Evolutionary conservation across 1,284 basidiomycete genomes (phyloP).

Genomic region (Pseudozyma sp.): DNA sequence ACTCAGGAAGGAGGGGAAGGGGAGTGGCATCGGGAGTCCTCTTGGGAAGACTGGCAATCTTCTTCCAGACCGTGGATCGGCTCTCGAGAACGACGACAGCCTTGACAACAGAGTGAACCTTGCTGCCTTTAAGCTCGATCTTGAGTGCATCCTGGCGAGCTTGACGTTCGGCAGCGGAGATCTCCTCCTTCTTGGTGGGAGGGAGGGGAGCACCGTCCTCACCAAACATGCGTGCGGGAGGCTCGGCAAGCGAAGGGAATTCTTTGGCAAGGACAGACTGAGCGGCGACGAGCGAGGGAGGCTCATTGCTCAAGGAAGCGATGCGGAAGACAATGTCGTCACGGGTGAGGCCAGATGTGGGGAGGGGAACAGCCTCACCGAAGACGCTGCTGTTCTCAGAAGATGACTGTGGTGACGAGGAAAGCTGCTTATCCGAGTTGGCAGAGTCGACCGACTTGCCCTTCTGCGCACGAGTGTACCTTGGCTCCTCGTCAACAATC

Average conservation of each 20-base stretch:
- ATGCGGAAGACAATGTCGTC: conserved; percentile 44
- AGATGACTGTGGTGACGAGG: conserved; percentile 10
- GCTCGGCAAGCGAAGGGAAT: conserved; percentile 46
- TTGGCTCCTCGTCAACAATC: conserved; percentile 35
- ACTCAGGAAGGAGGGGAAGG: conserved; percentile 43
- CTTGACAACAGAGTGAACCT: conserved; percentile 53
- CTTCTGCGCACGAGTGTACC: conserved; percentile 40
- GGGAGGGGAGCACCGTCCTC: conserved; percentile 47
- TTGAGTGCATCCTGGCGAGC: conserved; percentile 49
- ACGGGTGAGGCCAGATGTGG: conserved; percentile 25
- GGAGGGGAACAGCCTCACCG: conserved; percentile 20
- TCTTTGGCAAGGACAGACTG: conserved; percentile 27
- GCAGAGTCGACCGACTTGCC: conserved; percentile 38
- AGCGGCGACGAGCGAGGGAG: conserved; percentile 19
- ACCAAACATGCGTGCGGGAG: conserved; percentile 52
- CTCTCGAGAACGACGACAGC: conserved; percentile 51
- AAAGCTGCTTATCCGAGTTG: conserved; percentile 20
- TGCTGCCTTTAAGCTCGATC: conserved; percentile 44
- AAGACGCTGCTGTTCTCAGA: conserved; percentile 29
- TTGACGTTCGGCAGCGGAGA: conserved; percentile 38
- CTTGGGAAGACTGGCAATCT: conserved; percentile 28
- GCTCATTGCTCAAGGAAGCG: conserved; percentile 17
- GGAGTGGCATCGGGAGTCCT: conserved; percentile 10
- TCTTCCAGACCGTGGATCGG: conserved; percentile 46
- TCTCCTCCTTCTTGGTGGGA: conserved; percentile 55